phyloP scores from a whole-genome alignment of 2,329 filamentous ascomycete species.

The Pyrenophora seminiperda region DNA sequence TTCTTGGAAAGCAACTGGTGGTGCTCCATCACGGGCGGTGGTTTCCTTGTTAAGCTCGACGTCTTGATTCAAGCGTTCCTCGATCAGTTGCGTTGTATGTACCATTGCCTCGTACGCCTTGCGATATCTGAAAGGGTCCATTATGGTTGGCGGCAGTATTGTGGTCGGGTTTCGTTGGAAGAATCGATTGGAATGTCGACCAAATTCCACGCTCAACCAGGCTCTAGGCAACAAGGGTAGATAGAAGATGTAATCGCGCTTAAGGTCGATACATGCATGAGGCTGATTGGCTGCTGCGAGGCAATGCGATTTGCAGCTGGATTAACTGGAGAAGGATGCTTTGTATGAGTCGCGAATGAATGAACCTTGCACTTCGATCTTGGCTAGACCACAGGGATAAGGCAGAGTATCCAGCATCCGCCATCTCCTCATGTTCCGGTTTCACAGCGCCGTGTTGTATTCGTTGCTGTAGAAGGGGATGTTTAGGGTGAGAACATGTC shows the following conservation, averaged over 20 bases:
- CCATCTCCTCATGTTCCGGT: slow-evolving; percentile 27
- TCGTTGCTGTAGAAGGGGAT: slow-evolving; percentile 18
- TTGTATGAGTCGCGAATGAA: slow-evolving; percentile 3
- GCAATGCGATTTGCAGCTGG: slow-evolving; percentile 8
- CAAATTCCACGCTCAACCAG: background rate
- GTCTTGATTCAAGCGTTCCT: slow-evolving; percentile 37
- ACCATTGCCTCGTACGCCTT: slow-evolving; percentile 48
- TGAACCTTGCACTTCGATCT: slow-evolving; percentile 14
- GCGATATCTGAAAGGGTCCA: slow-evolving; percentile 46
- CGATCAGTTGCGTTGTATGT: slow-evolving; percentile 42
- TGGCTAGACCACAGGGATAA: slow-evolving; percentile 14
- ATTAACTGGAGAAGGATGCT: slow-evolving; percentile 2
- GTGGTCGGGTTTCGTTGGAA: slow-evolving; percentile 6
- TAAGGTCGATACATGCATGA: slow-evolving; percentile 12
- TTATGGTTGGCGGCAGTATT: slow-evolving; percentile 31
- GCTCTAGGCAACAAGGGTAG: slow-evolving; percentile 9
- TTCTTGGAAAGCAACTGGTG: slow-evolving; percentile 24
- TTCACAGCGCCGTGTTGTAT: slow-evolving; percentile 15
- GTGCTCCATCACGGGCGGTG: slow-evolving; percentile 10
- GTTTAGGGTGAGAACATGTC: slow-evolving; percentile 26
- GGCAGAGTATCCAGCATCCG: slow-evolving; percentile 14
- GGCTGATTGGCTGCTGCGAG: slow-evolving; percentile 10
- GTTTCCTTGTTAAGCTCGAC: slow-evolving; percentile 11
- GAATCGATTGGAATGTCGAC: background rate
- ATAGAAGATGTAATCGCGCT: background rate